phyloP scores from a whole-genome alignment of 2,329 filamentous ascomycete species.

The Zarea fungicola region DNA sequence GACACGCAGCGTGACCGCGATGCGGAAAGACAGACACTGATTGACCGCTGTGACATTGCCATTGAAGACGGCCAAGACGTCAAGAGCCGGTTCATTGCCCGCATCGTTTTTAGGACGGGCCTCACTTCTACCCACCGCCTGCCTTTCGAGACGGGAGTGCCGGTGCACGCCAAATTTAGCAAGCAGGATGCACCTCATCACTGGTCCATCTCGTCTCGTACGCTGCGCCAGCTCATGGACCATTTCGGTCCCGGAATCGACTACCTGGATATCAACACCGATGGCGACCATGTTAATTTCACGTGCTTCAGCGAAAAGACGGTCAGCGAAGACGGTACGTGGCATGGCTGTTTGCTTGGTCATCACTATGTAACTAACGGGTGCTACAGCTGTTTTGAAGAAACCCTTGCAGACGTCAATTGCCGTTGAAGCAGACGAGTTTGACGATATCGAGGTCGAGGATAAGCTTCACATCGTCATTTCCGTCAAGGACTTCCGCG shows the following conservation, averaged over 20 bases:
- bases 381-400: constrained; percentile 60
- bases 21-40: constrained; percentile 60
- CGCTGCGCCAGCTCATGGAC: constrained; percentile 69
- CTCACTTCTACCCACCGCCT: constrained; percentile 73
- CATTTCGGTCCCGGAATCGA: constrained; percentile 78
- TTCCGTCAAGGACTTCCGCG: constrained; percentile 77
- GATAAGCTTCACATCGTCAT: constrained; percentile 74
- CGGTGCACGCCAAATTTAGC: constrained; percentile 72
- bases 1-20: constrained; percentile 46
- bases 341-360: not conserved
- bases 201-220: constrained; percentile 68
- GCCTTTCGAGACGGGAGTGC: constrained; percentile 68
- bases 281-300: constrained; percentile 69
- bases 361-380: constrained; percentile 12
- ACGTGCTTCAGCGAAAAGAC: constrained; percentile 80
- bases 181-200: constrained; percentile 58
- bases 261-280: constrained; percentile 71
- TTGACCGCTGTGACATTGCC: constrained; percentile 69
- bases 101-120: constrained; percentile 69
- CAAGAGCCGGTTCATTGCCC: constrained; percentile 69
- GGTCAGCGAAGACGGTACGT: constrained; percentile 50
- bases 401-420: constrained; percentile 78
- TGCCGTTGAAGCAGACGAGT: constrained; percentile 69
- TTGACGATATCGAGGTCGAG: constrained; percentile 68
- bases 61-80: constrained; percentile 66